A percentile compares a stretch with the other conserved stretches of the same genome.
Conservation (phyloP, 495 filamentous ascomycete species). For the Mycothermus thermophilus region DNA sequence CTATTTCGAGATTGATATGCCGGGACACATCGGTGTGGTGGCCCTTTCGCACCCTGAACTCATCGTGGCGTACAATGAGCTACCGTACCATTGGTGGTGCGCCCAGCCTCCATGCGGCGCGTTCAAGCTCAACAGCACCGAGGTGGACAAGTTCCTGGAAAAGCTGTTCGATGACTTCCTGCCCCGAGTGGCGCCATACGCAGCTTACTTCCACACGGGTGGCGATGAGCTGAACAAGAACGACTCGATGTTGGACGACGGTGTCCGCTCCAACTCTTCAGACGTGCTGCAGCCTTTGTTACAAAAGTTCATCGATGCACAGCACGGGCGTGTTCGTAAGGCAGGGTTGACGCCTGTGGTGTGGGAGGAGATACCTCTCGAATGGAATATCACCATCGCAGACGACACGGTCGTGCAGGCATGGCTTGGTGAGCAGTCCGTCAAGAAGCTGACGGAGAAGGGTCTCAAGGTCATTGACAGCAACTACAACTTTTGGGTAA, state of each 20-base stretch:
- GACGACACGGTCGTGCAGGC: constrained; percentile 53
- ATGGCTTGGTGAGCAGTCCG: constrained; percentile 48
- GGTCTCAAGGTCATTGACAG: constrained; percentile 58
- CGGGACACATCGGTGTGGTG: constrained; percentile 60
- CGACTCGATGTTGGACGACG: constrained; percentile 57
- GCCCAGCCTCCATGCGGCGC: constrained; percentile 64
- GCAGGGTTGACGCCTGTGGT: constrained; percentile 53
- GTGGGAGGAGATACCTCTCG: constrained; percentile 71
- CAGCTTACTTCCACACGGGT: constrained; percentile 66
- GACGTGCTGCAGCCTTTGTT: constrained; percentile 52
- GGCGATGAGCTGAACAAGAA: constrained; percentile 71
- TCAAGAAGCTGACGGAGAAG: constrained; percentile 37
- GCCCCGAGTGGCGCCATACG: constrained; percentile 52
- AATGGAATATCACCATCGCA: constrained; percentile 57
- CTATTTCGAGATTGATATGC: constrained; percentile 68
- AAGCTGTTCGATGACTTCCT: constrained; percentile 55
- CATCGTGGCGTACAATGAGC: constrained; percentile 53
- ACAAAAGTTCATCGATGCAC: constrained; percentile 54
- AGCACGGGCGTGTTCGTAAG: constrained; percentile 43
- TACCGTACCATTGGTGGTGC: constrained; percentile 54
- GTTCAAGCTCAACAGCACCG: constrained; percentile 55
- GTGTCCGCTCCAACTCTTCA: constrained; percentile 46
- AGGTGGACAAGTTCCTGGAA: constrained; percentile 53
- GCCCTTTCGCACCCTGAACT: constrained; percentile 53
- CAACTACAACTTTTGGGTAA: constrained; percentile 63